These are phyloP conservation scores for Scedosporium boydii DNA, from an alignment of 2,329 filamentous ascomycete species.

Conservation along the genomic window DNA sequence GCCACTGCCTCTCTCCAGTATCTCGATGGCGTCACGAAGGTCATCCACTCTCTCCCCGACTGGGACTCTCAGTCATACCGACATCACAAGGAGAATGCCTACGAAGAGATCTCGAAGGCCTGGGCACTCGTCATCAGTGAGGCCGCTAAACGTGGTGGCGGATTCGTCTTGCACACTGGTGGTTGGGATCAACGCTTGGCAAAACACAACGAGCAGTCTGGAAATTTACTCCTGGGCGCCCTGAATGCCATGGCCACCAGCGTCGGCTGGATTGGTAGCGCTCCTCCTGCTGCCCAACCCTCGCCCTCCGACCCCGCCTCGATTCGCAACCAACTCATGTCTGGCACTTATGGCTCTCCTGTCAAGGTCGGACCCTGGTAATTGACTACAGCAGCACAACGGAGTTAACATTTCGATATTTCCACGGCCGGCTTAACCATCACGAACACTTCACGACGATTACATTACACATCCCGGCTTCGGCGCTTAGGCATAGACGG, in stretches of 20 bases:
- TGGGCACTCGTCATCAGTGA: slow-evolving; percentile 90
- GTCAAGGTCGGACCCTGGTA: slow-evolving; percentile 57
- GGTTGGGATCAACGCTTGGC: slow-evolving; percentile 85
- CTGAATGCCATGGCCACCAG: slow-evolving; percentile 66
- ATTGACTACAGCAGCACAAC: slow-evolving; percentile 1
- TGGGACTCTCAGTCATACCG: slow-evolving; percentile 87
- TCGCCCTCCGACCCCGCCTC: slow-evolving; percentile 37
- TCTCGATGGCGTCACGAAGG: slow-evolving; percentile 79
- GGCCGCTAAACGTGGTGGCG: slow-evolving; percentile 80
- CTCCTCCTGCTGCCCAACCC: slow-evolving; percentile 8
- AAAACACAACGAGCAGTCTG: slow-evolving; percentile 81
- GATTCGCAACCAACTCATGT: slow-evolving; percentile 53
- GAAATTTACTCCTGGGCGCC: slow-evolving; percentile 70
- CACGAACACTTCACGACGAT: slow-evolving; percentile 4
- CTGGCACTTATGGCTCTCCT: slow-evolving; percentile 48
- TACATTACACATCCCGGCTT: slow-evolving; percentile 2
- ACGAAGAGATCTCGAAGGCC: slow-evolving; percentile 89
- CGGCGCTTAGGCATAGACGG: slow-evolving; percentile 13
- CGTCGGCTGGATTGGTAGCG: slow-evolving; percentile 65
- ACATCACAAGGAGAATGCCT: slow-evolving; percentile 88
- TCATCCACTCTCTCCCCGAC: slow-evolving; percentile 81
- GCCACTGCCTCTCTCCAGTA: slow-evolving; percentile 76
- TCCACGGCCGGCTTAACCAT: background rate
- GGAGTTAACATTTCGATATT: background rate
- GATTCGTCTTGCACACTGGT: slow-evolving; percentile 79